A percentile compares a stretch with the other conserved stretches of the same genome.
Evolutionary conservation across 2,329 filamentous ascomycete genomes (phyloP).

Genomic region (Pseudocercospora macadamiae): DNA sequence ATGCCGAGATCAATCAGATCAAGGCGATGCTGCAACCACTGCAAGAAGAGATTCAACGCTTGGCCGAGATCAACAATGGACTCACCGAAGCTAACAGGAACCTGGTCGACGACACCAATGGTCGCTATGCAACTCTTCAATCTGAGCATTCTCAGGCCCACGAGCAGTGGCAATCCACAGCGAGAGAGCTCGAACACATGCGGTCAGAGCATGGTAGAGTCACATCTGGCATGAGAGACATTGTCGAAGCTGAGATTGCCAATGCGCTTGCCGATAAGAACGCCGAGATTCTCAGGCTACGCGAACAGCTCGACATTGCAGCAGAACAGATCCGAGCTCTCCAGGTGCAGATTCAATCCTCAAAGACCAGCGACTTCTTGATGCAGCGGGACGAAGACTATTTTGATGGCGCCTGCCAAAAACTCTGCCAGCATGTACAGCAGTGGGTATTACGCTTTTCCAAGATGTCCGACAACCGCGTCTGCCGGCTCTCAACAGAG

Average conservation of each 20-base stretch:
- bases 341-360: conserved; percentile 62
- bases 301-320: conserved; percentile 75
- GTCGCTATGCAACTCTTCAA: conserved; percentile 69
- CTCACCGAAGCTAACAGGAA: conserved; percentile 77
- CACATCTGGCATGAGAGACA: conserved; percentile 64
- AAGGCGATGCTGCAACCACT: conserved; percentile 77
- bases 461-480: conserved; percentile 91
- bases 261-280: conserved; percentile 78
- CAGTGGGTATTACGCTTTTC: conserved; percentile 98
- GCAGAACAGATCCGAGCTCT: conserved; percentile 62
- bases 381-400: conserved; percentile 86
- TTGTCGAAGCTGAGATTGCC: conserved; percentile 64
- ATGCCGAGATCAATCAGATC: conserved; percentile 77
- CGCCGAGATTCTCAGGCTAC: conserved; percentile 76
- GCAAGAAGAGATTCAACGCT: conserved; percentile 76
- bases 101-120: conserved; percentile 74
- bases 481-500: conserved; percentile 80
- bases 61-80: conserved; percentile 81
- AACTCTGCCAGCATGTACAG: conserved; percentile 92
- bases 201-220: conserved; percentile 65
- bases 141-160: conserved; percentile 62
- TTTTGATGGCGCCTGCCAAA: conserved; percentile 91
- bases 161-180: conserved; percentile 58
- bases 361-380: conserved; percentile 71
- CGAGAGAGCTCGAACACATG: conserved; percentile 70